Base-by-base conservation (phyloP, 257 asterid species). In the Apocynum venetum region DNA sequence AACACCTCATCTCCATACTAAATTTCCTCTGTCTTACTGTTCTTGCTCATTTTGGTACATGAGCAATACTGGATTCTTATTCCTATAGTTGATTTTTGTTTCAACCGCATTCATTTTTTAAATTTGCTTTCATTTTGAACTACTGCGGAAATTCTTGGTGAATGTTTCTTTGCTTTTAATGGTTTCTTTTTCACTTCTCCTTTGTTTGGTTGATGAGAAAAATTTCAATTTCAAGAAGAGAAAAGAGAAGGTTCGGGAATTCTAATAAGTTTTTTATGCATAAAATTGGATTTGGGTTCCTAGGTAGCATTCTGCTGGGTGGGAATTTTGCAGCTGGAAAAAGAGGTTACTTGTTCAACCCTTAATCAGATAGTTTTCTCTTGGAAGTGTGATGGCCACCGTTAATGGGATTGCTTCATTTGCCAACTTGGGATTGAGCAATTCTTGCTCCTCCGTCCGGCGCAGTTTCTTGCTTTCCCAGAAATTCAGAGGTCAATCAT, bases 371-470 rank as follows among this genome's bases (percentile, higher is more conserved):
- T 53, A 68, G 80, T 19, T 70, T 57, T 17, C 5, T 63, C 52
- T 43, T 25, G 3, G 56, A 2, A 14, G 44, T 44, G 6, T 56
- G 10, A 83, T 83, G 86, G 81, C 77, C 20, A 36, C 72, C 36
- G 35, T 73, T 43, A 66, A 83, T 70, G 79, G 80, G 44, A 61
- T 77, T 77, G 77, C 81, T 55, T n/a, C 80, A 48, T 77, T 67
- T 35, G 4, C 61, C 56, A 75, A 67, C 48, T 35, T 79, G 49
- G 78, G 78, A 1, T 71, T 74, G 49, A 19, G 71, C 41, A n/a
- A 41, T 12, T 63, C 78, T 61, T 20, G 77, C 57, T 69, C 78
- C 19, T 59, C 74, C 25, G 8, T 20, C 43, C 78, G 67, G 49
- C 35, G 72, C 56, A 53, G 31, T 36, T 65, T 79, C 31, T 14